phyloP scores from a whole-genome alignment of 1,284 basidiomycete genomes.

The Tranzscheliella williamsii region DNA sequence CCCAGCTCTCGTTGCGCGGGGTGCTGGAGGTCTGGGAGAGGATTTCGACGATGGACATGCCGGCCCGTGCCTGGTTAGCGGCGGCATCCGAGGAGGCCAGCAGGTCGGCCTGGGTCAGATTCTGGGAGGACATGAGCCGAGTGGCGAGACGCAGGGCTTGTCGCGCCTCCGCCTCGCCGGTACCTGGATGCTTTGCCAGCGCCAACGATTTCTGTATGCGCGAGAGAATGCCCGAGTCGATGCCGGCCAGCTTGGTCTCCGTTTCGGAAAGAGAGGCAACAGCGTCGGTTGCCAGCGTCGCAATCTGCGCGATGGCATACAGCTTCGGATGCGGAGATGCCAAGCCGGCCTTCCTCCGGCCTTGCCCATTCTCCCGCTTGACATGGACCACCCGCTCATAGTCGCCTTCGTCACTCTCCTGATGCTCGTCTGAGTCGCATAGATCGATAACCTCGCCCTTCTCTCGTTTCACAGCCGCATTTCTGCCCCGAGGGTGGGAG shows the following conservation, averaged over 20 bases:
- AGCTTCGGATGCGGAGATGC: too few relatives aligned
- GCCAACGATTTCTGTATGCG: conserved; percentile 40
- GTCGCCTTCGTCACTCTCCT: not conserved
- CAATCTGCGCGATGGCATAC: conserved; percentile 25
- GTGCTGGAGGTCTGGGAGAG: conserved; percentile 18
- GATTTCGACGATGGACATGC: conserved; percentile 37
- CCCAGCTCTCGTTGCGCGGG: conserved; percentile 37
- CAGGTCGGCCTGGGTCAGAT: conserved; percentile 42
- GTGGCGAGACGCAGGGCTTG: conserved; percentile 36
- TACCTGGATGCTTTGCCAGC: conserved; percentile 36
- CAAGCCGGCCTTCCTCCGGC: too few relatives aligned
- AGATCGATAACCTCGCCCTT: conserved; percentile 21
- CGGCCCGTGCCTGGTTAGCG: conserved; percentile 18
- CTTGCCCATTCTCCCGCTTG: too few relatives aligned
- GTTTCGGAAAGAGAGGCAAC: conserved; percentile 8
- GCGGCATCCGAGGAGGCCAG: conserved; percentile 20
- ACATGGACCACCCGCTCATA: too few relatives aligned
- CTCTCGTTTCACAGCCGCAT: too few relatives aligned
- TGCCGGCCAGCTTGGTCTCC: conserved; percentile 18
- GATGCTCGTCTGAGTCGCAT: conserved; percentile 14
- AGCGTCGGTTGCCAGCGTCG: conserved; percentile 27
- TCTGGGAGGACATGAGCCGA: conserved; percentile 35
- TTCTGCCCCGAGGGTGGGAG: too few relatives aligned
- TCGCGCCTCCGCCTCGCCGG: conserved; percentile 39
- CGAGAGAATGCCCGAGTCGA: conserved; percentile 30